Conservation (phyloP, 345 rosid genomes). For the Eucalyptus lansdowneana region DNA sequence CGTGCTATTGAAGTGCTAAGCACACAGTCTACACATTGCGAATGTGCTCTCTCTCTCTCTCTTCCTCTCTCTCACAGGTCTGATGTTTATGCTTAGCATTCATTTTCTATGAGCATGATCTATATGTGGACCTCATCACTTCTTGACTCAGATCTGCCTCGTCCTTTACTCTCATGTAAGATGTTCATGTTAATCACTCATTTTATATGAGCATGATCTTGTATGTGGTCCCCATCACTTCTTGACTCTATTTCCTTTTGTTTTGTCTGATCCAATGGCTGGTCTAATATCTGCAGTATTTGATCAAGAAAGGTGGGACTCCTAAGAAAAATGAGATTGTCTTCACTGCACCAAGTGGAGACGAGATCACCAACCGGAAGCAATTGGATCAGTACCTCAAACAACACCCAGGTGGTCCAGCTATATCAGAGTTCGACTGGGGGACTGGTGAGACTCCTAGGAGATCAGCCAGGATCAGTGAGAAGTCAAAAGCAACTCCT, state of each 20-base stretch:
- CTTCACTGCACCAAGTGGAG: slow-evolving; percentile 59
- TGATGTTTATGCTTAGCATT: neutral
- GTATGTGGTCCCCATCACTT: neutral
- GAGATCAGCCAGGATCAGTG: slow-evolving; percentile 61
- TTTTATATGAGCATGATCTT: neutral
- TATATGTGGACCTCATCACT: neutral
- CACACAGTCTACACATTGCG: neutral
- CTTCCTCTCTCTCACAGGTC: neutral
- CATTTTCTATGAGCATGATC: neutral
- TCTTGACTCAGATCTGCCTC: neutral
- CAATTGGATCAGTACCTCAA: slow-evolving; percentile 59
- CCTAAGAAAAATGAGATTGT: slow-evolving; percentile 51
- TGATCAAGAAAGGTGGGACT: slow-evolving; percentile 33
- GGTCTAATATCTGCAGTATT: slow-evolving; percentile 21
- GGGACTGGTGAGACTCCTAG: slow-evolving; percentile 61
- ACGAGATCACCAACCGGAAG: slow-evolving; percentile 37
- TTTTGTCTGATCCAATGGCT: neutral
- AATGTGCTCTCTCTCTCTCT: neutral
- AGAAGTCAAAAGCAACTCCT: slow-evolving; percentile 30
- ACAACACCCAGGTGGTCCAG: slow-evolving; percentile 47
- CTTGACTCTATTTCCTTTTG: neutral
- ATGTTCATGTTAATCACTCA: neutral
- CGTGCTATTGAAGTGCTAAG: neutral
- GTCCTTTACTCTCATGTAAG: neutral
- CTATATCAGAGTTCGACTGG: slow-evolving; percentile 48